These are phyloP conservation scores for Phytophthora syringae DNA, from an alignment of 352 stramenopile genomes.

Conservation along the genomic window DNA sequence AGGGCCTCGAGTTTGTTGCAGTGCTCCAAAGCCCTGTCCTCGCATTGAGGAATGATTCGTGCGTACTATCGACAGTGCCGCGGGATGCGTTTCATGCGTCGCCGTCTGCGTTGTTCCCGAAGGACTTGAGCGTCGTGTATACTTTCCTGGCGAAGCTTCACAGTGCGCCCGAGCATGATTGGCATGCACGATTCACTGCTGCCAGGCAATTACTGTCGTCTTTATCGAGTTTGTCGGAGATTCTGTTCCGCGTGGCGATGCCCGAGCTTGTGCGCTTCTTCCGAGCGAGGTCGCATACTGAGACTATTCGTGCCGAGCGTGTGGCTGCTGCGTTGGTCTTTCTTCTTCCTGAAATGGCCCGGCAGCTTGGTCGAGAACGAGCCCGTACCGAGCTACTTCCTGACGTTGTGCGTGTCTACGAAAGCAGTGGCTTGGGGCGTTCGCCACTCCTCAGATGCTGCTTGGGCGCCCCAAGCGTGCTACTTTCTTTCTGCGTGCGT, in stretches of 20 bases:
- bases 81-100: constrained; percentile 30
- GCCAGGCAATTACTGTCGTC: constrained; percentile 41
- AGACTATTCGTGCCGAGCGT: constrained; percentile 48
- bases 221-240: constrained; percentile 47
- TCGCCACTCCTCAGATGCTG: constrained; percentile 39
- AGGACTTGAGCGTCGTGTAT: constrained; percentile 52
- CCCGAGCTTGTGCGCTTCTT: constrained; percentile 68
- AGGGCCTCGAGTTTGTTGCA: constrained; percentile 36
- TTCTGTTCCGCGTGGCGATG: constrained; percentile 54
- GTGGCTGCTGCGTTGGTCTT: constrained; percentile 66
- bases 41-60: neutral
- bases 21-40: constrained; percentile 7
- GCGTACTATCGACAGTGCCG: constrained; percentile 12
- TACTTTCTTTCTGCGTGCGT: constrained; percentile 54
- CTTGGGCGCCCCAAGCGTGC: constrained; percentile 54
- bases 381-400: constrained; percentile 46
- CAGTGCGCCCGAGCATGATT: constrained; percentile 30
- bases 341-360: constrained; percentile 51
- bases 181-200: constrained; percentile 50
- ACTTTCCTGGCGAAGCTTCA: constrained; percentile 57
- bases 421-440: constrained; percentile 48
- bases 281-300: constrained; percentile 43
- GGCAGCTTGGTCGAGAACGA: constrained; percentile 44
- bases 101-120: constrained; percentile 50
- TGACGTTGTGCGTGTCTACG: constrained; percentile 65